Evolutionary conservation across 2,329 filamentous ascomycete species (phyloP).

Genomic region (Colletotrichum spinosum): DNA sequence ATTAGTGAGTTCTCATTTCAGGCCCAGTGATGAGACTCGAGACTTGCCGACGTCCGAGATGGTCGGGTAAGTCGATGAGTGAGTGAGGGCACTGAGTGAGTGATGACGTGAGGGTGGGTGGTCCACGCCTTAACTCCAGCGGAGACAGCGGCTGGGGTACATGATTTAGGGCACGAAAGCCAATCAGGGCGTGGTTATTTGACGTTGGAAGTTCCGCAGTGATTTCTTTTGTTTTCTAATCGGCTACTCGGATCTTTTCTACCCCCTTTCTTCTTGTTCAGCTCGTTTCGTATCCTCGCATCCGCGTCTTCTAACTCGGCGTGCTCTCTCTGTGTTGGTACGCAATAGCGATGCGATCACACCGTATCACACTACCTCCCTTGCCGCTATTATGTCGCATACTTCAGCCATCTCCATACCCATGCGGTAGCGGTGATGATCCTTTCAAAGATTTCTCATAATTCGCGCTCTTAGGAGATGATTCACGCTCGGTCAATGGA

Average conservation of each 20-base stretch:
- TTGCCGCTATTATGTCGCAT: too few species aligned
- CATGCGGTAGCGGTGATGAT: too few species aligned
- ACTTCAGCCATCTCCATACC: too few species aligned
- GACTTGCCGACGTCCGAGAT: not conserved
- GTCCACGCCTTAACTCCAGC: not conserved
- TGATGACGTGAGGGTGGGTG: slow-evolving; percentile 16
- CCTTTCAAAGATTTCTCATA: not conserved
- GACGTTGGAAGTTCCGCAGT: not conserved
- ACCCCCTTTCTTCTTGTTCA: not conserved
- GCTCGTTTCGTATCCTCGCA: not conserved
- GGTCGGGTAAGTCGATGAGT: slow-evolving; percentile 8
- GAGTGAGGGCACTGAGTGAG: not conserved
- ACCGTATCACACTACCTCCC: not conserved
- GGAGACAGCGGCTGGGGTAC: slow-evolving; percentile 3
- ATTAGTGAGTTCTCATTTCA: too few species aligned
- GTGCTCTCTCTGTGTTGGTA: too few species aligned
- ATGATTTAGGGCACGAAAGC: not conserved
- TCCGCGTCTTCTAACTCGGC: not conserved
- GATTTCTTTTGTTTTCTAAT: not conserved
- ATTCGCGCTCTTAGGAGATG: not conserved
- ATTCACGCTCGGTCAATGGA: too few species aligned
- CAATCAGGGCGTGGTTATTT: slow-evolving; percentile 19
- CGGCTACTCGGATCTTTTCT: not conserved
- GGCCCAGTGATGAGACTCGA: too few species aligned
- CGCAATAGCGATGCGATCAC: not conserved